Percentiles rank a stretch among this genome's conserved stretches.
Evolutionary conservation across 2,329 filamentous ascomycete genomes (phyloP).

Genomic region (Talaromyces atroroseus): DNA sequence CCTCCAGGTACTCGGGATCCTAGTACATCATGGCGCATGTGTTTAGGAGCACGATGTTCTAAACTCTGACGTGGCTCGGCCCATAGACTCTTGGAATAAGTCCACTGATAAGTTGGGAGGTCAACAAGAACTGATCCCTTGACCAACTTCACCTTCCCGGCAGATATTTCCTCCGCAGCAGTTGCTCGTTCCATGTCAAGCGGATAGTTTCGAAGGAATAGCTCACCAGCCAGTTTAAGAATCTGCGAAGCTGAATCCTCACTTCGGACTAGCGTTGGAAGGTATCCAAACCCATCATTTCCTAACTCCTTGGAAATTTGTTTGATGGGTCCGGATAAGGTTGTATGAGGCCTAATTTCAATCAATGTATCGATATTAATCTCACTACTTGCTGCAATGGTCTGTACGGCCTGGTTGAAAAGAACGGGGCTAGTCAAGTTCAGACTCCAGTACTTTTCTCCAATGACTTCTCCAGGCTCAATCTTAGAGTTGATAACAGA

Average conservation of each 20-base stretch:
- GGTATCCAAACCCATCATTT: neutral
- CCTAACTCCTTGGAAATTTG: constrained; percentile 13
- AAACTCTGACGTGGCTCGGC: constrained; percentile 5
- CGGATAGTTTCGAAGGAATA: constrained; percentile 4
- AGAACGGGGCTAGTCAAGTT: neutral
- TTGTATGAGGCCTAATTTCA: constrained; percentile 18
- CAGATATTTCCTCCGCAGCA: neutral
- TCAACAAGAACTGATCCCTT: neutral
- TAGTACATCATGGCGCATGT: constrained; percentile 7
- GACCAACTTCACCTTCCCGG: neutral
- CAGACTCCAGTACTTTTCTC: neutral
- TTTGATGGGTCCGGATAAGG: constrained; percentile 16
- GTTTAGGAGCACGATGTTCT: neutral
- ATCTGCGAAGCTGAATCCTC: constrained; percentile 1
- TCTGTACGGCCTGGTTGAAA: constrained; percentile 2
- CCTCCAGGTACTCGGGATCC: neutral
- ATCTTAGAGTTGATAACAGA: neutral
- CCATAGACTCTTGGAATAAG: constrained; percentile 2
- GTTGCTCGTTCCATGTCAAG: constrained; percentile 6
- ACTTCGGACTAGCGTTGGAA: constrained; percentile 12
- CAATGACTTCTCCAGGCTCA: neutral
- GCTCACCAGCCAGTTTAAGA: constrained; percentile 4
- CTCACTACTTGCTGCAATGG: neutral
- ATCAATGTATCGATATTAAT: neutral
- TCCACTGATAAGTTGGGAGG: constrained; percentile 9